phyloP scores from a whole-genome alignment of 495 filamentous ascomycete genomes.

The Friedmanniomyces endolithicus region DNA sequence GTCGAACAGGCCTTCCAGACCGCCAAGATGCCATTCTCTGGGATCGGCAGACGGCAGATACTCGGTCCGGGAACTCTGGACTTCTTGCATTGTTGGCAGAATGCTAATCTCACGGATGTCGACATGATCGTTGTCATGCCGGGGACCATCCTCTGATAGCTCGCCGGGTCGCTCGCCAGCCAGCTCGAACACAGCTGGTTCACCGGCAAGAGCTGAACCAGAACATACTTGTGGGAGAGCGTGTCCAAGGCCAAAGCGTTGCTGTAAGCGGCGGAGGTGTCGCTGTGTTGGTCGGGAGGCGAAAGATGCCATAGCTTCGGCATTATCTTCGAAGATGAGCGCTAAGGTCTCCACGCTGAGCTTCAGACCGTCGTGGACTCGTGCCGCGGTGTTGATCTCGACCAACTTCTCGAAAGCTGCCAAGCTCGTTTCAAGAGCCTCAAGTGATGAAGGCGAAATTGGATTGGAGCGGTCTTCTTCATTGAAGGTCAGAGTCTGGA shows the following conservation, averaged over 20 bases:
- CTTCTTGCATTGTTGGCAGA: constrained; percentile 32
- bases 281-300: constrained; percentile 10
- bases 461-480: background rate
- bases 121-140: constrained; percentile 57
- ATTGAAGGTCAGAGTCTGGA: background rate
- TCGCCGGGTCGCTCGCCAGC: constrained; percentile 39
- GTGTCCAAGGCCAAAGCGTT: constrained; percentile 14
- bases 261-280: constrained; percentile 5
- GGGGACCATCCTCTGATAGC: constrained; percentile 39
- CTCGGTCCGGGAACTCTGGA: constrained; percentile 34
- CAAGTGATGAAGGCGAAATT: background rate
- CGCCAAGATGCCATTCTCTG: constrained; percentile 41
- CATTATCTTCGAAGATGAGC: background rate
- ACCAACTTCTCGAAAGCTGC: constrained; percentile 1
- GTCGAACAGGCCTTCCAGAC: constrained; percentile 51
- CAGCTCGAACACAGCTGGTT: constrained; percentile 26
- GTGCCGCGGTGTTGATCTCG: constrained; percentile 11
- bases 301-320: too few species aligned
- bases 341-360: background rate
- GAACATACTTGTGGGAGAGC: background rate
- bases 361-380: background rate
- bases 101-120: constrained; percentile 48
- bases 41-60: constrained; percentile 49
- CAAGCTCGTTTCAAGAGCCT: background rate
- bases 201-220: background rate